Percentiles rank a stretch among this genome's conserved stretches.
Evolutionary conservation across 1,284 basidiomycete species (phyloP).

Genomic region (Austroboletus novae-zelandiae): DNA sequence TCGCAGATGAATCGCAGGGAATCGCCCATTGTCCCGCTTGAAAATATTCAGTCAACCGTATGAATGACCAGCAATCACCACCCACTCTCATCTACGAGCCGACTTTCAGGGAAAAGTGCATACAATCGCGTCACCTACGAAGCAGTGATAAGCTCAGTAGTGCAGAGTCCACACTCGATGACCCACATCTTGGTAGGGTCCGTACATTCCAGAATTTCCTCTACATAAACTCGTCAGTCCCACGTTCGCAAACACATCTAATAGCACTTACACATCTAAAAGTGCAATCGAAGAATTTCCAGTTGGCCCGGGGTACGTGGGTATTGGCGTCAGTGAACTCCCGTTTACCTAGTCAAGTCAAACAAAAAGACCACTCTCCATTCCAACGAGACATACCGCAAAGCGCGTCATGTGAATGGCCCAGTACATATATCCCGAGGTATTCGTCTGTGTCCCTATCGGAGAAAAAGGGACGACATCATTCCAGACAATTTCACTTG

Average conservation of each 20-base stretch:
- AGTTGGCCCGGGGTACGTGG: constrained; percentile 64
- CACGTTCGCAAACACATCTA: not conserved
- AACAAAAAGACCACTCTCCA: not conserved
- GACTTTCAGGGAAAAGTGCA: constrained; percentile 57
- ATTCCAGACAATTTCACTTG: constrained; percentile 64
- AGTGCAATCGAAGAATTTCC: constrained; percentile 65
- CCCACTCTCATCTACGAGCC: constrained; percentile 63
- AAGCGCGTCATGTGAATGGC: constrained; percentile 62
- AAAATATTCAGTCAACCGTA: constrained; percentile 4
- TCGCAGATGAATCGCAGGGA: constrained; percentile 69
- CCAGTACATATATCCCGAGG: constrained; percentile 82
- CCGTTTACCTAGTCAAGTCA: constrained; percentile 55
- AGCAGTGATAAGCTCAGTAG: constrained; percentile 5
- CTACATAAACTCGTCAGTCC: constrained; percentile 36
- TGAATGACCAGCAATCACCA: constrained; percentile 3
- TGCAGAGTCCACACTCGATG: not conserved
- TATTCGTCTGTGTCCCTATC: constrained; percentile 50
- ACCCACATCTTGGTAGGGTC: constrained; percentile 76
- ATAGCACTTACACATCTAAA: constrained; percentile 65
- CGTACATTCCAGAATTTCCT: constrained; percentile 76
- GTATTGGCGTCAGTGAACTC: constrained; percentile 51
- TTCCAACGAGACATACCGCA: constrained; percentile 39
- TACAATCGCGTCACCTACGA: constrained; percentile 70
- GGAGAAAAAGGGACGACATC: constrained; percentile 72
- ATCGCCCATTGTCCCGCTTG: constrained; percentile 77